A percentile compares a stretch with the other conserved stretches of the same genome.
These are phyloP conservation scores for Marchantia polymorpha DNA, from an alignment of 225 moss, liverwort and hornwort genomes.

Conservation along the genomic window DNA sequence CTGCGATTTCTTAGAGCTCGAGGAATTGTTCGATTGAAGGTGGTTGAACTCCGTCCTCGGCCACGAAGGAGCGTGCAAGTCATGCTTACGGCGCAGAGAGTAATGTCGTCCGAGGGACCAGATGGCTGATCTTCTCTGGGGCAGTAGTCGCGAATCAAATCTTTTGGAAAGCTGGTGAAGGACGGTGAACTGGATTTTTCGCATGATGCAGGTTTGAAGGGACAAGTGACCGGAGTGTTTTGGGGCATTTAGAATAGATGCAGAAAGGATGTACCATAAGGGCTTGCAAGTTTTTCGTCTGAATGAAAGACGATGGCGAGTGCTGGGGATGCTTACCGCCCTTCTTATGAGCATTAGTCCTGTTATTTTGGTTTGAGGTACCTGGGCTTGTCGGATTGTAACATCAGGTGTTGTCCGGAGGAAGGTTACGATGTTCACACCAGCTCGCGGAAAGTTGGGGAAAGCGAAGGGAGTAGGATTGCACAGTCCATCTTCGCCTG, in stretches of 20 bases:
- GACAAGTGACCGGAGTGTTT: background rate
- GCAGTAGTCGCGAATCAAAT: background rate
- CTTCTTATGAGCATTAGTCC: background rate
- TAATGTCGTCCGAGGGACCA: background rate
- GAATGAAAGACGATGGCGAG: background rate
- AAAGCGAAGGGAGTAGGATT: slow-evolving; percentile 29
- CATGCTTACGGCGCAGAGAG: no score
- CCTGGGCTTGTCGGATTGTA: background rate
- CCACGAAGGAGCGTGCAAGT: no score
- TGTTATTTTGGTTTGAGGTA: background rate
- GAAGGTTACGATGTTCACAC: slow-evolving; percentile 37
- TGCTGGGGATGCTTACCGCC: background rate
- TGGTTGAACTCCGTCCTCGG: background rate
- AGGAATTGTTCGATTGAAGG: background rate
- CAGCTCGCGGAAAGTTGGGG: slow-evolving; percentile 42
- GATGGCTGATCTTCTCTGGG: background rate
- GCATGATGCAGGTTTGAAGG: background rate
- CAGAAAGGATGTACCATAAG: background rate
- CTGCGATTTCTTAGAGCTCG: background rate
- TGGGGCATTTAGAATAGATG: background rate
- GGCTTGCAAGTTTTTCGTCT: background rate
- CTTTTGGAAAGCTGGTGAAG: background rate
- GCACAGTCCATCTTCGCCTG: slow-evolving; percentile 21
- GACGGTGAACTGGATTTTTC: background rate
- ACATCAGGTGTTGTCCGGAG: background rate